Evolutionary conservation across 2,329 filamentous ascomycete genomes (phyloP), one percentile per base, ranked within the genome.

Genomic region (Colletotrichum gloeosporioides): DNA sequence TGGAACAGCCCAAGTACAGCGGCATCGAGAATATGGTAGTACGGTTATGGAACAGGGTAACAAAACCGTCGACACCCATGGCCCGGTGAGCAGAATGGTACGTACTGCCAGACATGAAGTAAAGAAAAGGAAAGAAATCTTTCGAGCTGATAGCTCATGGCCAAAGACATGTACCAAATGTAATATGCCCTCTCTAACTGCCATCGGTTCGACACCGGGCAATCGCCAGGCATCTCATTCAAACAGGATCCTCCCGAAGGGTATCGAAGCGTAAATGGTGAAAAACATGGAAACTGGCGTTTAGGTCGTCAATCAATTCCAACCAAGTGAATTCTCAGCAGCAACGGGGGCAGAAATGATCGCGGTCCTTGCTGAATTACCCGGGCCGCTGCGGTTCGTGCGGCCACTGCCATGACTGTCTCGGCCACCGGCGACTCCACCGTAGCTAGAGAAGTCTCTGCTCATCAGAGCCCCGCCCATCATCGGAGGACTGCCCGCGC

Each of bases 291-390:
- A 69, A 69, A 75, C 69, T 53, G 78, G 80, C 80, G 81, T 83
- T 78, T 77, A 81, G 77, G 77, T 84, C 83, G 80, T 85, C 78
- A 72, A 80, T 92, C 90, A 98, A 88, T 98, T 98, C 96, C 96
- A 98, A 81, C 96, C 96, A 79, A 98, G 91, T 68, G 95, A 98
- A 90, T 98, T 98, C 88, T 98, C 96, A 5, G 96, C 94, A 85
- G 96, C 96, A 78, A 98, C 94, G 5, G 96, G 96, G 39, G 95
- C 95, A 77, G 95, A 98, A 83, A 98, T 98, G 85, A 93, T 89
- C 59, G 90, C 89, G 5, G 90, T 91, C 64, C 90, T 88, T 27
- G 85, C 89, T 53, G 90, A 91, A 84, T 88, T 88, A 80, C 86
- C 86, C 83, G 86, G 88, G 69, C 87, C 89, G 80, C 89, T 89